Conservation (phyloP, 345 rosid genomes). For the Euphorbia peplus region DNA sequence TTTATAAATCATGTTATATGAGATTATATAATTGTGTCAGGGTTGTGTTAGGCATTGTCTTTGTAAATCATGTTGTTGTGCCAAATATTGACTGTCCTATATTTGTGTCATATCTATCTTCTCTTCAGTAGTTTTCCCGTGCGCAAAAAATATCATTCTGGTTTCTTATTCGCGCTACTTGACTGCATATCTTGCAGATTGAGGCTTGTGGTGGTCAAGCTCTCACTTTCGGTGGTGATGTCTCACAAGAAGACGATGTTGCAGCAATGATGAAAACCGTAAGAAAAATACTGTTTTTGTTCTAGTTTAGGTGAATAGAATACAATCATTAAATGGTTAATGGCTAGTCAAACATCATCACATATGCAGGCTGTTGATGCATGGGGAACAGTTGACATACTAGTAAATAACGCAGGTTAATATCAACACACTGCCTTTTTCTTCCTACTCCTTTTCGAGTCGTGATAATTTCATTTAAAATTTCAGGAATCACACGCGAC, state of each 20-base stretch:
- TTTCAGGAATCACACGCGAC: conserved; percentile 89
- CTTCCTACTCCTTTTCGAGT: no score
- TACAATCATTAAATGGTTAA: conserved; percentile 6
- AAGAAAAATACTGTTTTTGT: conserved; percentile 27
- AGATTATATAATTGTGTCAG: no score
- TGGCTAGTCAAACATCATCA: conserved; percentile 16
- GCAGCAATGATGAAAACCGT: conserved; percentile 95
- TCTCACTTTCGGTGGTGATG: conserved; percentile 93
- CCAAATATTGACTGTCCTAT: no score
- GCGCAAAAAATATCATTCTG: no score
- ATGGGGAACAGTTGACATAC: conserved; percentile 94
- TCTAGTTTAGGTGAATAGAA: conserved; percentile 3
- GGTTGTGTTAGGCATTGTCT: no score
- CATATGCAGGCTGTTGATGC: conserved; percentile 74
- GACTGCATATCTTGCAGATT: conserved; percentile 74
- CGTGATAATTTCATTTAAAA: no score
- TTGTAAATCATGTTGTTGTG: no score
- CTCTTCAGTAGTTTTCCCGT: no score
- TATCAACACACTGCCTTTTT: no score
- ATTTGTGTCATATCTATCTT: no score
- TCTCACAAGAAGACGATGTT: conserved; percentile 87
- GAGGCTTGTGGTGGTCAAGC: conserved; percentile 90
- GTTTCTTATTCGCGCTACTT: no score
- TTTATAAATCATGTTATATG: no score
- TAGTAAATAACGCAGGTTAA: conserved; percentile 97